Evolutionary conservation across 2,329 filamentous ascomycete genomes (phyloP).

Genomic region (Fusarium falciforme): DNA sequence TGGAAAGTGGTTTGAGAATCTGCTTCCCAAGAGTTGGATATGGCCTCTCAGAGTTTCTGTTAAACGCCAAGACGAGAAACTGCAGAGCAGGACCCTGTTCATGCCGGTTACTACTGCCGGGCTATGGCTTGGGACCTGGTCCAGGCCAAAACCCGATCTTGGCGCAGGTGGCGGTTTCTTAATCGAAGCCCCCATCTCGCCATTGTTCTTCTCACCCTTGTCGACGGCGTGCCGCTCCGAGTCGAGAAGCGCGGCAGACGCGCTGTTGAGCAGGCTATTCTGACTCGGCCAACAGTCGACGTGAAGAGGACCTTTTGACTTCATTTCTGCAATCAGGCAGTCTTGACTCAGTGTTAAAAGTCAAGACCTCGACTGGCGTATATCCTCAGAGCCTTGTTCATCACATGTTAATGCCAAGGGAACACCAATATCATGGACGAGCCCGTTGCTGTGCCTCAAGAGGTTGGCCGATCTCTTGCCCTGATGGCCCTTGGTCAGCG

Average conservation of each 20-base stretch:
- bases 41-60: not conserved
- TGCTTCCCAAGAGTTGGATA: not conserved
- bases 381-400: not conserved
- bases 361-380: not conserved
- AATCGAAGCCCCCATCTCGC: not conserved
- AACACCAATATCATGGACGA: not conserved
- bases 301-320: not conserved
- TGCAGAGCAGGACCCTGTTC: not conserved
- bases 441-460: constrained; percentile 7
- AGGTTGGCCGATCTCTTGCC: constrained; percentile 2
- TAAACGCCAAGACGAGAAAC: not conserved
- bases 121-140: not conserved
- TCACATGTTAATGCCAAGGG: not conserved
- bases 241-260: constrained; percentile 9
- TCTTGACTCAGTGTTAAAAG: not conserved
- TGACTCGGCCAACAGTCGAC: not conserved
- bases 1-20: not conserved
- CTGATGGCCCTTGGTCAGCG: not conserved
- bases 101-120: not conserved
- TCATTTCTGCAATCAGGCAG: not conserved
- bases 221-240: not conserved
- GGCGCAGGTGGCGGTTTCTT: not conserved
- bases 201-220: not conserved
- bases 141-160: not conserved
- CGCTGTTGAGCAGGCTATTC: not conserved